A percentile compares a stretch with the other conserved stretches of the same genome.
These are phyloP conservation scores for Galerina marginata DNA, from an alignment of 768 basidiomycete genomes.

Conservation along the genomic window DNA sequence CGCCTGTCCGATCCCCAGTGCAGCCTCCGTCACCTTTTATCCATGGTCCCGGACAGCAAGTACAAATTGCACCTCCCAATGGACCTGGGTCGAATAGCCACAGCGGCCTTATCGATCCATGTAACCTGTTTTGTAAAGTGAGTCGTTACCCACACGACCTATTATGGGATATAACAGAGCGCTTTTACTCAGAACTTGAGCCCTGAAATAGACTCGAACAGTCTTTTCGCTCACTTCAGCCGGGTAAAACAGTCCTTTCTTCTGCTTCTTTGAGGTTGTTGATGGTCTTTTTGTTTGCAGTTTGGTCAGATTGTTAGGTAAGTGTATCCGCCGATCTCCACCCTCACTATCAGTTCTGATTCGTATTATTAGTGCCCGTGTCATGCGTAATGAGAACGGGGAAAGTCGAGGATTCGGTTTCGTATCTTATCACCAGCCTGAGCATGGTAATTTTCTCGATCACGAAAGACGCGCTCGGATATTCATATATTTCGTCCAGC, in stretches of 20 bases:
- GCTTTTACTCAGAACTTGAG: conserved; percentile 70
- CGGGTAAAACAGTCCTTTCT: conserved; percentile 50
- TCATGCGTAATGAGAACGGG: conserved; percentile 86
- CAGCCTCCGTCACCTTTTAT: conserved; percentile 62
- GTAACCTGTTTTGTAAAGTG: conserved; percentile 90
- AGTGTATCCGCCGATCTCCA: not conserved
- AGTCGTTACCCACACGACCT: conserved; percentile 13
- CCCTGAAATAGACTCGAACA: conserved; percentile 84
- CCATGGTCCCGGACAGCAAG: conserved; percentile 90
- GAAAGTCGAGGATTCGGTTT: conserved; percentile 91
- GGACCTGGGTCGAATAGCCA: conserved; percentile 85
- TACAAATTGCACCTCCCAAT: conserved; percentile 74
- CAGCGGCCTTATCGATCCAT: conserved; percentile 88
- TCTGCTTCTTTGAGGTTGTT: conserved; percentile 12
- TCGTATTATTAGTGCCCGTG: conserved; percentile 69
- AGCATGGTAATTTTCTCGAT: conserved; percentile 61
- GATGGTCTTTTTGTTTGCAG: conserved; percentile 40
- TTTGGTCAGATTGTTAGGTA: conserved; percentile 92
- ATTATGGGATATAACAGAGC: not conserved
- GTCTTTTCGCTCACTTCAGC: conserved; percentile 82
- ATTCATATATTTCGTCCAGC: conserved; percentile 48
- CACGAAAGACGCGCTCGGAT: conserved; percentile 11
- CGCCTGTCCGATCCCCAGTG: conserved; percentile 46
- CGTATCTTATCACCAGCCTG: conserved; percentile 84
- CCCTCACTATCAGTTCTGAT: not conserved